Evolutionary conservation across 176 grass and related monocot genomes (phyloP).

Genomic region (Phyllostachys edulis): DNA sequence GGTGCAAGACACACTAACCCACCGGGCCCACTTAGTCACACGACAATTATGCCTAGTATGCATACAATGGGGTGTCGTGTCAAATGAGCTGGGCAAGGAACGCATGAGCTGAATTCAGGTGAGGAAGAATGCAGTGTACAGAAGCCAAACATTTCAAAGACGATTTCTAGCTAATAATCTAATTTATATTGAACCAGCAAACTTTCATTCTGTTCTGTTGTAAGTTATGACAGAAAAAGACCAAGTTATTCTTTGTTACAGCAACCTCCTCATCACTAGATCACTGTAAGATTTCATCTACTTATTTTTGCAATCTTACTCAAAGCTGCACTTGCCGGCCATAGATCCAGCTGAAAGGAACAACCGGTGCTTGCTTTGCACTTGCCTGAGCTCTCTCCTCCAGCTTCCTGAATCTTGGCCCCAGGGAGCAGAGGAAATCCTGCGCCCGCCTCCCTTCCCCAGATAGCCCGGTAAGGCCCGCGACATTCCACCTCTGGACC

Average conservation of each 20-base stretch:
- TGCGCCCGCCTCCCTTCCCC: constrained; percentile 34
- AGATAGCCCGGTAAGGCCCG: constrained; percentile 17
- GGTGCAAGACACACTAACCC: background rate
- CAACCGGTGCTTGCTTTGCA: background rate
- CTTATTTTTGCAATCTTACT: background rate
- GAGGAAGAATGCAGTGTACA: background rate
- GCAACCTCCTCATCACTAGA: background rate
- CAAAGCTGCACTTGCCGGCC: constrained; percentile 23
- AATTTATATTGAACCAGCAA: background rate
- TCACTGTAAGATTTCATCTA: background rate
- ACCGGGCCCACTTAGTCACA: background rate
- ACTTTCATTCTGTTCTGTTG: background rate
- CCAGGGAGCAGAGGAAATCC: constrained; percentile 38
- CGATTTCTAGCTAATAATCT: background rate
- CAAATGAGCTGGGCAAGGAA: background rate
- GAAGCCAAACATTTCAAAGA: background rate
- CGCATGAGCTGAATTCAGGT: background rate
- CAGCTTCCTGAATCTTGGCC: constrained; percentile 38
- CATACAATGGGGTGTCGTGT: background rate
- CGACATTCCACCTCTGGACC: constrained; percentile 24
- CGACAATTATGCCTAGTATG: background rate
- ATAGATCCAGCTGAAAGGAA: constrained; percentile 40
- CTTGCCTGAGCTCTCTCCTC: constrained; percentile 30
- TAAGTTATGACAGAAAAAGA: background rate
- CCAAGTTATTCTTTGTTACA: background rate